These are phyloP conservation scores for Aspergillus nomiae DNA, from an alignment of 2,329 filamentous ascomycete genomes.

Conservation along the genomic window DNA sequence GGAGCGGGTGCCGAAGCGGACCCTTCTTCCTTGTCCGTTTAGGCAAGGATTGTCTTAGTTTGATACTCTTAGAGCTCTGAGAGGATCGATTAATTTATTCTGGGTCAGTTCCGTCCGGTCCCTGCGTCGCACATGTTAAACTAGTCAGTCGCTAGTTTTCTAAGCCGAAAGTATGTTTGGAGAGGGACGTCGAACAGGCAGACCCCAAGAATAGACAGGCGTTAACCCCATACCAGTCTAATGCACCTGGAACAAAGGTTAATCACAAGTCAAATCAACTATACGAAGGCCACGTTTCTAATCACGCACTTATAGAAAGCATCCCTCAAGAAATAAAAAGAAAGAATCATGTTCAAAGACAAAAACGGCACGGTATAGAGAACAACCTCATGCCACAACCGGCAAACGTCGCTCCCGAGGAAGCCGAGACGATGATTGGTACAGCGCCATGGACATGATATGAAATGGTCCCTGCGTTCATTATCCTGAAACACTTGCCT, in stretches of 20 bases:
- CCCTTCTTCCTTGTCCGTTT: background rate
- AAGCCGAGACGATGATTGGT: background rate
- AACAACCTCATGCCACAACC: background rate
- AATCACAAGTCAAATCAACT: too few species aligned
- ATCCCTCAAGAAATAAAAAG: background rate
- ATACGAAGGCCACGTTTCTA: too few species aligned
- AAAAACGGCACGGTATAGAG: background rate
- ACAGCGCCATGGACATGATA: background rate
- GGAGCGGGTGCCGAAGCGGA: background rate
- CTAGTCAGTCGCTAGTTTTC: background rate
- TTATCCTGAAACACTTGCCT: background rate
- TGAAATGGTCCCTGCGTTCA: background rate
- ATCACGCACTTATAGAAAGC: too few species aligned
- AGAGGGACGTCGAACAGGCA: background rate
- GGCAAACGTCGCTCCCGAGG: background rate
- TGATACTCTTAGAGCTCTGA: background rate
- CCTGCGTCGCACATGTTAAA: background rate
- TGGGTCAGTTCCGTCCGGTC: background rate
- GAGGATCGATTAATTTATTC: too few species aligned
- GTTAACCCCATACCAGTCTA: background rate
- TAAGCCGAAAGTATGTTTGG: background rate
- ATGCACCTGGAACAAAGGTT: background rate
- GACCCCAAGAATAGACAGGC: too few species aligned
- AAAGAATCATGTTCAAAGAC: background rate
- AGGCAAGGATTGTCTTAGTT: background rate